Evolutionary conservation across 495 filamentous ascomycete species (phyloP).

Genomic region (Penicillium nucicola): DNA sequence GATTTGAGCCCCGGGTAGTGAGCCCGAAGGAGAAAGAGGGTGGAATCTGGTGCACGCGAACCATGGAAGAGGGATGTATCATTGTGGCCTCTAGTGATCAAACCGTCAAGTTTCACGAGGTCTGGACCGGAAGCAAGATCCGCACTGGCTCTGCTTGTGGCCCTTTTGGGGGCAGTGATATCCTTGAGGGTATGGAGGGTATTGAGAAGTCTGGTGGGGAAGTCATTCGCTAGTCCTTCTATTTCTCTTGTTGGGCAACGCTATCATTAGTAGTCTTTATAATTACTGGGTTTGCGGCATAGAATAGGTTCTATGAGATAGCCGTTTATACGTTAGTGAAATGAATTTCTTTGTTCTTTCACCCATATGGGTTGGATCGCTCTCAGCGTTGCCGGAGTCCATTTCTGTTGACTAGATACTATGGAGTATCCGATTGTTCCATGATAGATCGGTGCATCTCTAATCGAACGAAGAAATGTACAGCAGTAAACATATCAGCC

Average conservation of each 20-base stretch:
- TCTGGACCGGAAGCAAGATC: conserved; percentile 71
- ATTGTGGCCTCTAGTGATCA: conserved; percentile 92
- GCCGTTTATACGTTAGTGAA: conserved; percentile 1
- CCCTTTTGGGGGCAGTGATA: conserved; percentile 78
- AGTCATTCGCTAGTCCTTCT: conserved; percentile 32
- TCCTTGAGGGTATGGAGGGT: conserved; percentile 81
- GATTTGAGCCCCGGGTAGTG: conserved; percentile 12
- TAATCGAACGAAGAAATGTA: too few relatives aligned
- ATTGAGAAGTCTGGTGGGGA: conserved; percentile 70
- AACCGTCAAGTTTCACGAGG: conserved; percentile 94
- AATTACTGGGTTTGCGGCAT: background rate
- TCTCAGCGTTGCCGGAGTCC: too few relatives aligned
- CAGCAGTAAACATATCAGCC: too few relatives aligned
- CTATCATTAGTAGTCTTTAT: conserved; percentile 3
- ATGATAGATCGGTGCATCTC: too few relatives aligned
- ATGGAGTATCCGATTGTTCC: too few relatives aligned
- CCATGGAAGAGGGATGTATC: conserved; percentile 83
- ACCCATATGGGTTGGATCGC: background rate
- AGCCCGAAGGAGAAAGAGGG: conserved; percentile 46
- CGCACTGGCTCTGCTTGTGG: conserved; percentile 56
- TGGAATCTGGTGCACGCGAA: conserved; percentile 53
- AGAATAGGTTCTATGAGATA: background rate
- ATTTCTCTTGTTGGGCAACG: conserved; percentile 1
- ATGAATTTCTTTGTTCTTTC: background rate
- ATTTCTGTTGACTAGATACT: too few relatives aligned